phyloP scores from a whole-genome alignment of 2,329 filamentous ascomycete species.

The Tympanopsis confertula region DNA sequence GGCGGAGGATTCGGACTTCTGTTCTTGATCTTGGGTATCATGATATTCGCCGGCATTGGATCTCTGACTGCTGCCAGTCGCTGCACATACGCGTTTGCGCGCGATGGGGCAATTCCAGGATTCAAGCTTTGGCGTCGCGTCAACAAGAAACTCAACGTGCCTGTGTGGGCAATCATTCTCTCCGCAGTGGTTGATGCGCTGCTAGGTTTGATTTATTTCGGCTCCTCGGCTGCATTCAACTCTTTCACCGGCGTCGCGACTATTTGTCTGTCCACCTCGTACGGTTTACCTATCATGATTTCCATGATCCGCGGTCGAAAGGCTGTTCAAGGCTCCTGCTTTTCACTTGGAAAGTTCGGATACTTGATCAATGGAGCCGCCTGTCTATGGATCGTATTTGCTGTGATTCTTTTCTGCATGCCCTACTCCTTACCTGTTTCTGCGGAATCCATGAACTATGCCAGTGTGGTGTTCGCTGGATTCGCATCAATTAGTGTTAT shows the following conservation, averaged over 20 bases:
- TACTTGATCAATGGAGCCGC: conserved; percentile 56
- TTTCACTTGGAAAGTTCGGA: conserved; percentile 59
- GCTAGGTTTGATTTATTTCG: conserved; percentile 70
- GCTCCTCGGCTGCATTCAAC: conserved; percentile 66
- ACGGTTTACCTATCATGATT: conserved; percentile 66
- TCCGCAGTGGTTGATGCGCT: conserved; percentile 60
- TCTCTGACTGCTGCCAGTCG: conserved; percentile 64
- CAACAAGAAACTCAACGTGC: conserved; percentile 54
- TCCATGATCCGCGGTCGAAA: conserved; percentile 55
- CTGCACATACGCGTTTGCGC: conserved; percentile 66
- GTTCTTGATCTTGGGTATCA: conserved; percentile 65
- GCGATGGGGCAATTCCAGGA: conserved; percentile 64
- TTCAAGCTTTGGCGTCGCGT: conserved; percentile 56
- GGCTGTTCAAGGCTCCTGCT: conserved; percentile 53
- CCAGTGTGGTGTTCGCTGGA: conserved; percentile 51
- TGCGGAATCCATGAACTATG: conserved; percentile 52
- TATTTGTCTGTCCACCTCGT: conserved; percentile 66
- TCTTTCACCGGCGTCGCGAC: conserved; percentile 71
- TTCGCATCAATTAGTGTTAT: conserved; percentile 45
- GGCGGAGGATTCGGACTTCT: conserved; percentile 65
- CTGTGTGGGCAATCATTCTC: conserved; percentile 56
- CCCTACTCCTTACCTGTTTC: conserved; percentile 48
- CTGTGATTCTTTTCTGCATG: conserved; percentile 68
- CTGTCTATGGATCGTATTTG: conserved; percentile 59
- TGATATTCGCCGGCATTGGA: conserved; percentile 66